Base-by-base conservation (phyloP, 1,284 basidiomycete genomes). In the Ganoderma multipileum region DNA sequence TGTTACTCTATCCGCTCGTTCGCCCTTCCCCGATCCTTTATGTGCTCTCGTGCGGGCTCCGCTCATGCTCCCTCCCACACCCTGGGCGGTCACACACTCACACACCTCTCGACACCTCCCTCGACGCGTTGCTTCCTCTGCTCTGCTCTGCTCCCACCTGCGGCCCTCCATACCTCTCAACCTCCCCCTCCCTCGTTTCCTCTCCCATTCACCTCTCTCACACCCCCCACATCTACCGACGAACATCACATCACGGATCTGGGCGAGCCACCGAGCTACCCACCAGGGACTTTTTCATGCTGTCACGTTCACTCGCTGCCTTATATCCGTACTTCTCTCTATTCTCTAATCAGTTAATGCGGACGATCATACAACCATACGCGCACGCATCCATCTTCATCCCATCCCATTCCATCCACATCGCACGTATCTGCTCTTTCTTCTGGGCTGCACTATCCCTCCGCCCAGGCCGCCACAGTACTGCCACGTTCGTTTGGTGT, bases 1-100 rank as follows among this genome's bases (percentile, higher is more conserved):
- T 61, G 63, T 70, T 59, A 68, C 63, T 70, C 67, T 52, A 68
- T 70, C 61, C 65, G 61, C 70, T 67, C 70, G 52, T 67, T 67
- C 59, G 50, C 57, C 28, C 33, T 42, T 58, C 44, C 38, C 58
- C 9, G 58, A 42, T 60, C 58, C 38, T 38, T 18, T 12, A 41
- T 39, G 38, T 60, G 38, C 38, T 38, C 58, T 60, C 14, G 23
- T 60, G 58, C n/a, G n/a, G 58, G n/a, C 23, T 41, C 58, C 44
- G 9, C 64, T 58, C 12, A 36, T 41, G 28, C 50, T 36, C 63
- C 38, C 52, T 42, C 47, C 44, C 63, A 54, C 47, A 9, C 12
- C 55, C 30, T 58, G 55, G 33, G 33, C 33, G 55, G 55, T 59
- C 26, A 26, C 38, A 16, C 38, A 23, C 58, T 33, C 33, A 33